Conservation (phyloP, 202 grass and related monocot species). For the Zizania palustris region DNA sequence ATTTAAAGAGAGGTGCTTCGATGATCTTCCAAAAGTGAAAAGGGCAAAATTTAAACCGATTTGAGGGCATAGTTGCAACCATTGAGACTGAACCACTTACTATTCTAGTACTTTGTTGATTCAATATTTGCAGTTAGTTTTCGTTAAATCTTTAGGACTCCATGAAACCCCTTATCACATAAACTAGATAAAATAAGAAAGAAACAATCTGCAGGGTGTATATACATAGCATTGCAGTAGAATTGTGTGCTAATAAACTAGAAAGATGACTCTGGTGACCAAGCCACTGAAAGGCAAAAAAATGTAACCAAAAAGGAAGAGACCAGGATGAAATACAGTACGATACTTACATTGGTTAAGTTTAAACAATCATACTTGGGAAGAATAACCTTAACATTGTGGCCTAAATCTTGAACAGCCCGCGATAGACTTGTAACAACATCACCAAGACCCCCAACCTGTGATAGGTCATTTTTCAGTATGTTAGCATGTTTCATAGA, state of each 20-base stretch:
- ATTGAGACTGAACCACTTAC: not conserved
- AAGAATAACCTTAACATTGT: slow-evolving; percentile 92
- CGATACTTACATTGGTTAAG: slow-evolving; percentile 82
- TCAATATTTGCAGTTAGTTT: not conserved
- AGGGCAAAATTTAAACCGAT: not conserved
- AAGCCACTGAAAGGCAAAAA: slow-evolving; percentile 14
- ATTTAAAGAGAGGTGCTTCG: not conserved
- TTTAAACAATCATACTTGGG: slow-evolving; percentile 96
- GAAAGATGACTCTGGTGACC: slow-evolving; percentile 12
- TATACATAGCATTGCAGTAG: not conserved
- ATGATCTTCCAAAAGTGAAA: slow-evolving; percentile 1
- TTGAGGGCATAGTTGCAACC: not conserved
- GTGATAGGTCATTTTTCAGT: slow-evolving; percentile 22
- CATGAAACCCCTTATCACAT: not conserved
- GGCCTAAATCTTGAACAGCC: slow-evolving; percentile 95
- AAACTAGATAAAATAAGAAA: not conserved
- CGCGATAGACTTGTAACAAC: slow-evolving; percentile 98
- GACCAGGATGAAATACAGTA: slow-evolving; percentile 22
- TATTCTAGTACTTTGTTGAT: not conserved
- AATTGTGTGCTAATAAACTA: slow-evolving; percentile 12
- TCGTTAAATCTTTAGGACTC: not conserved
- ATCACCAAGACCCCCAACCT: slow-evolving; percentile 96
- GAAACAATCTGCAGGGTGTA: slow-evolving; percentile 8
- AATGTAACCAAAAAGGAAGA: slow-evolving; percentile 15
- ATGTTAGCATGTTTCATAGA: not conserved